Evolutionary conservation across 352 stramenopile genomes (phyloP), one percentile per base, ranked within the genome.

Genomic region (Phytophthora aleatoria): DNA sequence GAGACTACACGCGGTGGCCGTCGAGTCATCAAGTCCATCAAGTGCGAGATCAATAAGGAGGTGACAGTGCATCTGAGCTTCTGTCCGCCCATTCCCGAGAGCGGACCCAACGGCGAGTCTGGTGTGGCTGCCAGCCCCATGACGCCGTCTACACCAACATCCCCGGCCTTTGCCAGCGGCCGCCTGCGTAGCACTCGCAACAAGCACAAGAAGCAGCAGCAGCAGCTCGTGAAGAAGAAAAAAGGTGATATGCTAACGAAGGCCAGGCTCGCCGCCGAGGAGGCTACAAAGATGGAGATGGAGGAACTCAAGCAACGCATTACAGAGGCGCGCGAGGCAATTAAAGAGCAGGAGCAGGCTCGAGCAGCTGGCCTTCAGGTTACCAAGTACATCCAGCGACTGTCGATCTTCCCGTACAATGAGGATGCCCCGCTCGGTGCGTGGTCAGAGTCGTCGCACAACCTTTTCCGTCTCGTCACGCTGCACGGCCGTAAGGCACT

Each of bases 171-270:
- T 64, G 74, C 67, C 24, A 61, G 80, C 57, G 79, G 85, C 9
- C 83, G 86, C 28, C 61, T 92, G 51, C 84, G 87, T 50, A 92
- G 81, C 49, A 85, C 83, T 55, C 85, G 87, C 61, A 90, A 88
- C 71, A 95, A 95, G 57, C 75, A 87, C 62, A 93, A 94, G 67
- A 92, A 95, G 61, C 80, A 89, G 61, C 77, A 85, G 39, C 85
- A 91, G 56, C 85, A 90, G 51, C 76, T 95, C 31, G 76, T 95
- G 28, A 92, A 92, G 72, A 94, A 92, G 67, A 93, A 94, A 61
- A 93, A 93, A 55, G 79, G 79, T 5, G 87, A 95, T 67, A 92
- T 95, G 85, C 82, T 95, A 11, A 87, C 87, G 51, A 94, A 94
- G 58, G 87, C 85, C 61, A 94, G 90, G 57, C 79, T 93, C 61